Conservation (phyloP, 1,284 basidiomycete species). For the Caloboletus firmus region DNA sequence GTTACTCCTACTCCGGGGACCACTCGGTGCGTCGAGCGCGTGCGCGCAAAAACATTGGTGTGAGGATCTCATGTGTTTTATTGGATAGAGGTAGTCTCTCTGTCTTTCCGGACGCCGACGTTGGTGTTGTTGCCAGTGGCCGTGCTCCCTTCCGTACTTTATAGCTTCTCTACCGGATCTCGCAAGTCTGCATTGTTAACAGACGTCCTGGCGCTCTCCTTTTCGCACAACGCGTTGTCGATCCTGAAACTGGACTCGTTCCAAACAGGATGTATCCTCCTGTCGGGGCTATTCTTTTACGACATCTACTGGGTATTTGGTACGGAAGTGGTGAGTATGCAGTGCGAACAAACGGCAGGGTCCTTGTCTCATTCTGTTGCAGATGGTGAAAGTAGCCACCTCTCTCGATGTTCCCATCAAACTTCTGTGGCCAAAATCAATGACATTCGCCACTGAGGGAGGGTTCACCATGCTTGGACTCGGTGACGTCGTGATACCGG, state of each 20-base stretch:
- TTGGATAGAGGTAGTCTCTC: slow-evolving; percentile 41
- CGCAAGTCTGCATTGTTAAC: slow-evolving; percentile 72
- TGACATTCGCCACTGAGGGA: slow-evolving; percentile 51
- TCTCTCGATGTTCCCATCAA: slow-evolving; percentile 95
- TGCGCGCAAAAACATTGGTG: not conserved
- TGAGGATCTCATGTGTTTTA: slow-evolving; percentile 9
- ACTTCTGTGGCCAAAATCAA: slow-evolving; percentile 80
- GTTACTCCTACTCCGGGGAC: slow-evolving; percentile 46
- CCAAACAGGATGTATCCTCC: slow-evolving; percentile 81
- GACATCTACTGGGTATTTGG: slow-evolving; percentile 91
- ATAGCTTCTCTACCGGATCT: slow-evolving; percentile 51
- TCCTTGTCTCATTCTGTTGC: slow-evolving; percentile 1
- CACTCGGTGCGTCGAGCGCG: slow-evolving; percentile 39
- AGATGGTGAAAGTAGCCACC: slow-evolving; percentile 94
- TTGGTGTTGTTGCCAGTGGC: slow-evolving; percentile 65
- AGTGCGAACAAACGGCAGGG: not conserved
- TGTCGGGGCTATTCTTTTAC: slow-evolving; percentile 83
- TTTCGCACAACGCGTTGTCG: slow-evolving; percentile 81
- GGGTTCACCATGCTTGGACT: slow-evolving; percentile 93
- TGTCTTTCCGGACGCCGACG: slow-evolving; percentile 64
- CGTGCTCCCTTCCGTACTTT: slow-evolving; percentile 66
- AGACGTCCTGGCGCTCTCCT: slow-evolving; percentile 82
- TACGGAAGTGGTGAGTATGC: slow-evolving; percentile 65
- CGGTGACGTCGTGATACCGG: slow-evolving; percentile 89
- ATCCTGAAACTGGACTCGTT: slow-evolving; percentile 90